A percentile compares a stretch with the other conserved stretches of the same genome.
phyloP scores from a whole-genome alignment of 352 stramenopile genomes.

The Pythium myriotylum region DNA sequence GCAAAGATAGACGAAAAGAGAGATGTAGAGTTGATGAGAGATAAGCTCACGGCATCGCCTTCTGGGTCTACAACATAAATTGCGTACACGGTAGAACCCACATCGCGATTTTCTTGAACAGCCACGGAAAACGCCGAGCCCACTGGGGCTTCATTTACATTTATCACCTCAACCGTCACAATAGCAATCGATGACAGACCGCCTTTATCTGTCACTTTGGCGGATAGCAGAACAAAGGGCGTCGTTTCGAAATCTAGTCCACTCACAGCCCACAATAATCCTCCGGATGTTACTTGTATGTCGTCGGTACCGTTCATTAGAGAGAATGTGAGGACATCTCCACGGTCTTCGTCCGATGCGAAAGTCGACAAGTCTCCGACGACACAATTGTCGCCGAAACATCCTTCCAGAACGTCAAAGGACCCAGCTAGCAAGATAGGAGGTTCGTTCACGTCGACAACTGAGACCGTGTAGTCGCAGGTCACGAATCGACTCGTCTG shows the following conservation, averaged over 20 bases:
- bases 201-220: conserved; percentile 37
- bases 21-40: conserved; percentile 18
- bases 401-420: conserved; percentile 59
- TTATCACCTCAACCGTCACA: conserved; percentile 42
- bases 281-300: conserved; percentile 4
- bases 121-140: conserved; percentile 29
- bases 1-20: conserved; percentile 22
- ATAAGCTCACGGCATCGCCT: conserved; percentile 33
- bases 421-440: conserved; percentile 37
- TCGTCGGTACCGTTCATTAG: conserved; percentile 28
- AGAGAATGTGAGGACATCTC: conserved; percentile 36
- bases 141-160: conserved; percentile 51
- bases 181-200: conserved; percentile 18
- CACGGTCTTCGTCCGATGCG: conserved; percentile 52
- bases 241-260: conserved; percentile 33
- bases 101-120: conserved; percentile 40
- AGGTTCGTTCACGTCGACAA: conserved; percentile 51
- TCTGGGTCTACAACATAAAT: conserved; percentile 43
- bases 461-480: conserved; percentile 46
- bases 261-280: conserved; percentile 20
- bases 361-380: conserved; percentile 41
- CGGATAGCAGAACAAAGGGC: conserved; percentile 1
- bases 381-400: conserved; percentile 41
- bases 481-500: conserved; percentile 34
- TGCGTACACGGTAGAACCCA: conserved; percentile 28